phyloP scores from a whole-genome alignment of 1,284 basidiomycete genomes.

The Ceraceosorus guamensis region DNA sequence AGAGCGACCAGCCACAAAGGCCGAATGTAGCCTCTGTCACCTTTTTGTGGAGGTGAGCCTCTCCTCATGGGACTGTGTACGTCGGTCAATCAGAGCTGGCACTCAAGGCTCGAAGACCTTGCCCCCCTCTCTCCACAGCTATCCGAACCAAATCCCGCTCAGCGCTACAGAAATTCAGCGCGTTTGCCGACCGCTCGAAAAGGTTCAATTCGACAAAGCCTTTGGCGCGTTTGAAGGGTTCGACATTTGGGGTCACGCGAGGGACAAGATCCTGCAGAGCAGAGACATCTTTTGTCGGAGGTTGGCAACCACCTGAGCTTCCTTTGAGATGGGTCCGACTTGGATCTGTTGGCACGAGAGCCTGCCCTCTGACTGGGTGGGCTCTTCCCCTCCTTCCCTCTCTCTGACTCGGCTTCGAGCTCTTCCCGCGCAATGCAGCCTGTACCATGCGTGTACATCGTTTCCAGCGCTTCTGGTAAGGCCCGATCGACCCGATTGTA shows the following conservation, averaged over 20 bases:
- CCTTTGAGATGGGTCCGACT: background rate
- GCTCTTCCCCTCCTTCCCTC: background rate
- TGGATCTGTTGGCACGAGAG: background rate
- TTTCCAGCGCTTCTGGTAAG: no score
- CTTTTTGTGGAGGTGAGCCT: conserved; percentile 15
- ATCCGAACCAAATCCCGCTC: conserved; percentile 24
- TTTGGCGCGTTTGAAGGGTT: conserved; percentile 24
- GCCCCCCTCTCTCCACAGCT: conserved; percentile 3
- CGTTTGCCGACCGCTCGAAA: conserved; percentile 18
- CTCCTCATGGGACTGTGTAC: background rate
- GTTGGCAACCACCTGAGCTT: conserved; percentile 3
- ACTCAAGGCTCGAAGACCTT: background rate
- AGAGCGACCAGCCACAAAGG: conserved; percentile 14
- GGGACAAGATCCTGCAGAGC: conserved; percentile 24
- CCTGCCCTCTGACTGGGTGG: background rate
- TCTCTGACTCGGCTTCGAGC: no score
- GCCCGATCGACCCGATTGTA: no score
- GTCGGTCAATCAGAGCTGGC: background rate
- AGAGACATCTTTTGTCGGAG: conserved; percentile 13
- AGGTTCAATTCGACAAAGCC: conserved; percentile 17
- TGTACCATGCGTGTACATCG: no score
- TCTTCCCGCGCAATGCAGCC: no score
- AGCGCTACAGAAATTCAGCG: conserved; percentile 12
- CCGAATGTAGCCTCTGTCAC: conserved; percentile 13
- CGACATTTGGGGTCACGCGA: conserved; percentile 21